Conservation (phyloP, 2,329 filamentous ascomycete species). For the Aspergillus aculeatus region DNA sequence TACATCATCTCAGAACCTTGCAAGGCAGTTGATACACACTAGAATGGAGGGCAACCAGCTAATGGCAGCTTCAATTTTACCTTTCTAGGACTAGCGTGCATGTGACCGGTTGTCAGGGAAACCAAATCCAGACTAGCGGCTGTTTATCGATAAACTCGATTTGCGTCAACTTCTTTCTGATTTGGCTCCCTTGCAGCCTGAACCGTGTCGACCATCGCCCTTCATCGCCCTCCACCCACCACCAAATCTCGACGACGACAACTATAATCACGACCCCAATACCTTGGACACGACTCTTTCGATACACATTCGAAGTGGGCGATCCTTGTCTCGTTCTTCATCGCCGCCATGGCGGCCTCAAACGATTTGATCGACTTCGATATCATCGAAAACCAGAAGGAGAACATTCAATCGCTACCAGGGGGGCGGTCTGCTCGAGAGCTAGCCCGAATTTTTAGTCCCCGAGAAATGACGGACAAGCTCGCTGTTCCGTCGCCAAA, state of each 20-base stretch:
- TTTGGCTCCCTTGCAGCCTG: slow-evolving; percentile 1
- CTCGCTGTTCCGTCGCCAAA: slow-evolving; percentile 64
- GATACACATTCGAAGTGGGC: neutral
- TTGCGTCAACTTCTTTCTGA: neutral
- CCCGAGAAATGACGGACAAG: slow-evolving; percentile 48
- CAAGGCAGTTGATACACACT: neutral
- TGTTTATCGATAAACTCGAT: slow-evolving; percentile 40
- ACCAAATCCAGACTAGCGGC: slow-evolving; percentile 24
- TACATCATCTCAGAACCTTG: neutral
- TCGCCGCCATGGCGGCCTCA: slow-evolving; percentile 43
- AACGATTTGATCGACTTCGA: slow-evolving; percentile 65
- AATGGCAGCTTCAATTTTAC: slow-evolving; percentile 12
- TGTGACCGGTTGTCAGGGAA: slow-evolving; percentile 34
- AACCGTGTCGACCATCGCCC: neutral
- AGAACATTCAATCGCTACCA: slow-evolving; percentile 93
- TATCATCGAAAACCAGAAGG: slow-evolving; percentile 93
- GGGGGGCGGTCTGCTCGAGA: slow-evolving; percentile 86
- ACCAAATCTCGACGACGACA: neutral
- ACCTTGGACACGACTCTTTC: neutral
- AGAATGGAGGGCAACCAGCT: neutral
- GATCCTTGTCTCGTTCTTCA: slow-evolving; percentile 46
- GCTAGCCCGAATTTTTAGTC: slow-evolving; percentile 70
- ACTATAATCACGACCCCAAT: neutral
- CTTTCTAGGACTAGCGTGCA: slow-evolving; percentile 16
- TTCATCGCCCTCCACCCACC: neutral